Evolutionary conservation across 352 stramenopile genomes (phyloP), one percentile per base, ranked within the genome.

Genomic region (Globisporangium carolinianum): DNA sequence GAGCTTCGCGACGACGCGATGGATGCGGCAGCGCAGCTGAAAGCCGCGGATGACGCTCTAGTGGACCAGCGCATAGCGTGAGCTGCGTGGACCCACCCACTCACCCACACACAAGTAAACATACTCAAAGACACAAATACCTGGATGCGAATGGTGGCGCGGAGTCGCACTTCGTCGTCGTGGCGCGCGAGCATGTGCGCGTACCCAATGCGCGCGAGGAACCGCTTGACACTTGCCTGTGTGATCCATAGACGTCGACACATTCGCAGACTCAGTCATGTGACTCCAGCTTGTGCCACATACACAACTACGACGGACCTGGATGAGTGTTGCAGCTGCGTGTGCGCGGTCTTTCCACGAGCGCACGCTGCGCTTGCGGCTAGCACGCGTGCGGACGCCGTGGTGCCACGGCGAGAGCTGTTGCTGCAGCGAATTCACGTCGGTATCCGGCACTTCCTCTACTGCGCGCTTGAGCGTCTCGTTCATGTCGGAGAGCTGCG

Each of bases 401-500:
- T 85, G 69, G 15, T 75, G 61, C 76, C 79, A 89, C 15, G 73
- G 56, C 11, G 66, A 60, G 0, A 52, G 36, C 35, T 41, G 37
- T 5, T n/a, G 17, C 38, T 41, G 37, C 6, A 32, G 17, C 38
- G 35, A 12, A 7, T 52, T 32, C 14, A n/a, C 8, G 8, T 51
- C 14, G 3, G 3, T 6, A 43, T 32, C 39, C 1, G 39, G 7
- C 39, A 43, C 39, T 43, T 8, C 17, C 11, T 51, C 17, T 24
- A 53, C 57, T n/a, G 36, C 17, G 35, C 43, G 53, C n/a, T 61
- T 55, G 41, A 87, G 52, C 10, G 49, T 60, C 12, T 77, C 65
- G 9, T 73, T 63, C 73, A 89, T 87, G 4, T 74, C 69, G 1
- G 67, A 65, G 10, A 89, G 75, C 79, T 89, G 32, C 3, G 50